Base-by-base conservation (phyloP, 176 grass and related monocot genomes). In the Stipa capillata region DNA sequence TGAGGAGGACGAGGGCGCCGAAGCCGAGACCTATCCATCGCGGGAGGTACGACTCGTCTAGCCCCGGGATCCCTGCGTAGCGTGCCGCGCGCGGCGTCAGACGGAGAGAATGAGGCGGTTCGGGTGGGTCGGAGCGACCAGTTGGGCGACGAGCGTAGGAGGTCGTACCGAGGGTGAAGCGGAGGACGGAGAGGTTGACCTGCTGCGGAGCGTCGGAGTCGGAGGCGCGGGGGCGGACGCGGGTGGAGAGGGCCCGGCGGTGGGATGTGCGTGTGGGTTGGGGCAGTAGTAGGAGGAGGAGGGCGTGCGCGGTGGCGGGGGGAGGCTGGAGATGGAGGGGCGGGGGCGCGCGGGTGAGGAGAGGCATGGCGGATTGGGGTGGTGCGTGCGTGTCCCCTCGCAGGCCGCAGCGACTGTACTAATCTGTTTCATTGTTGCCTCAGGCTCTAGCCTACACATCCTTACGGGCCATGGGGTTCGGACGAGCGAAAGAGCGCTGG, bases 41-140 rank as follows among this genome's bases (percentile, higher is more conserved):
- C 36, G 92, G 96, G 34, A 98, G 81, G 83, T 98, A 89, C 42
- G 96, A 93, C 83, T 98, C 96, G 56, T 95, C 88, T 3, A 98
- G 77, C 11, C 96, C 92, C 14, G 90, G 92, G 56, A 98, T 98
- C 41, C 95, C 92, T 98, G 83, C 18, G 36, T 4, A 8, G 11
- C n/a, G 8, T 7, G 24, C n/a, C 25, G 12, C 36, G 13, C 50
- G 2, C 52, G 20, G 18, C 41, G 42, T 48, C 34, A 67, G 36
- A 73, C 3, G 28, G 7, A 10, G 55, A 36, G 8, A 21, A 58
- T 6, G 10, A 25, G 28, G 31, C 13, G 16, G 29, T 15, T 48
- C 20, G 4, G n/a, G 76, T 65, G 42, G 20, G 27, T 3, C 28
- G 8, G 57, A 63, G 55, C 56, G 25, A 29, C 37, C n/a, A n/a